Evolutionary conservation across 2,329 filamentous ascomycete genomes (phyloP).

Genomic region (Aspergillus aculeatus): DNA sequence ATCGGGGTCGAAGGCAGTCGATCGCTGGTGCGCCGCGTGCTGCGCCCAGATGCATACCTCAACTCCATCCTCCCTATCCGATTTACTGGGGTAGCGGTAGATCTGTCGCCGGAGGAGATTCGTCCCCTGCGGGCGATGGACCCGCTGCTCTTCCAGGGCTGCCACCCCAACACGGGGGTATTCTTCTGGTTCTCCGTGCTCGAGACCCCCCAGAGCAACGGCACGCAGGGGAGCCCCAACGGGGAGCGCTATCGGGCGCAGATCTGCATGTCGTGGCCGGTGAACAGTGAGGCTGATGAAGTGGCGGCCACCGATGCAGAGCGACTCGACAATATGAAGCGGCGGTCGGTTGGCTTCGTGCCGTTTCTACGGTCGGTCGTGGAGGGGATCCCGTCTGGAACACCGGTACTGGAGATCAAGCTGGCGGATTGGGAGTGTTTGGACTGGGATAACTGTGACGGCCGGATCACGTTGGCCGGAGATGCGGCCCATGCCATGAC

Average conservation of each 20-base stretch:
- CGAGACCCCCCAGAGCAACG: constrained; percentile 42
- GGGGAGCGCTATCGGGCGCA: constrained; percentile 44
- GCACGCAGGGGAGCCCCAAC: constrained; percentile 27
- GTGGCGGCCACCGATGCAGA: constrained; percentile 34
- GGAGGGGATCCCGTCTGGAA: constrained; percentile 26
- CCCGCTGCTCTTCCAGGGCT: constrained; percentile 37
- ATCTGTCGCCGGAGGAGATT: constrained; percentile 54
- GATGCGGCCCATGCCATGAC: constrained; percentile 37
- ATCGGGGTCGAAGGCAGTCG: constrained; percentile 25
- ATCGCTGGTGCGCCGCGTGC: constrained; percentile 22
- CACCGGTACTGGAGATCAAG: constrained; percentile 28
- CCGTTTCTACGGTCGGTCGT: constrained; percentile 24
- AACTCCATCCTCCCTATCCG: constrained; percentile 22
- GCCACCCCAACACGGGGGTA: constrained; percentile 22
- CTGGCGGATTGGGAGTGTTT: constrained; percentile 30
- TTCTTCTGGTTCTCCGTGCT: constrained; percentile 40
- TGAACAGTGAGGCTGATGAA: constrained; percentile 32
- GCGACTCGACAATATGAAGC: constrained; percentile 44
- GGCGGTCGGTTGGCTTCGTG: constrained; percentile 23
- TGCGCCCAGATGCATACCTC: constrained; percentile 23
- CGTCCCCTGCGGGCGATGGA: constrained; percentile 57
- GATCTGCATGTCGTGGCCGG: constrained; percentile 50
- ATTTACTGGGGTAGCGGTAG: constrained; percentile 25
- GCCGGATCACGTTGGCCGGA: constrained; percentile 30
- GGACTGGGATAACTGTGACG: constrained; percentile 31